Conservation (phyloP, 169 alveolate genomes). For the Plasmodium yoelii region DNA sequence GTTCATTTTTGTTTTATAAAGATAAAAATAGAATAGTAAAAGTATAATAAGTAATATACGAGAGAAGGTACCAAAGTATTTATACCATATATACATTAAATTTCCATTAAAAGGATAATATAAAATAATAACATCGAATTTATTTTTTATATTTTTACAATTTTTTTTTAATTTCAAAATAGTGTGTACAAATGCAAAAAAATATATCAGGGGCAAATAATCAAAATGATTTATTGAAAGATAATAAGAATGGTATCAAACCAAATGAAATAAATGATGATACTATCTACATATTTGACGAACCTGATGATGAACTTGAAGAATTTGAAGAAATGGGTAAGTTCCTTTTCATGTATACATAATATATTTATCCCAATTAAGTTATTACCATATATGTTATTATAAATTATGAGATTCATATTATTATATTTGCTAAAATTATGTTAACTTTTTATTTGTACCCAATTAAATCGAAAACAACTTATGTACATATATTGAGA, state of each 20-base stretch:
- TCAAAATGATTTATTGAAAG: constrained; percentile 43
- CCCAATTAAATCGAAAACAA: not conserved
- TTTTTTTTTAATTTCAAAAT: constrained; percentile 1
- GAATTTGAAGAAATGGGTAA: constrained; percentile 77
- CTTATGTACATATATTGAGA: not conserved
- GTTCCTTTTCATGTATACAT: not conserved
- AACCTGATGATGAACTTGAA: constrained; percentile 75
- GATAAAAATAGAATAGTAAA: too few relatives aligned
- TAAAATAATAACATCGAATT: not conserved
- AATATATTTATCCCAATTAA: not conserved
- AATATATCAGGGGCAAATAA: constrained; percentile 24
- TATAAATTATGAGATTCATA: not conserved
- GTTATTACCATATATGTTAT: too few relatives aligned
- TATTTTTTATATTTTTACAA: not conserved
- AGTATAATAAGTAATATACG: too few relatives aligned
- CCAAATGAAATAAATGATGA: constrained; percentile 40
- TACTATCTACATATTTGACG: constrained; percentile 67
- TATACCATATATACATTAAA: too few relatives aligned
- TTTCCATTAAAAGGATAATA: not conserved
- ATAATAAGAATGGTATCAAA: constrained; percentile 22
- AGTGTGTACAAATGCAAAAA: constrained; percentile 27
- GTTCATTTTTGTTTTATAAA: too few relatives aligned
- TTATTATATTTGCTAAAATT: not conserved
- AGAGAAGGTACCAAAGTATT: too few relatives aligned
- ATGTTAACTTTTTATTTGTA: not conserved